phyloP scores from a whole-genome alignment of 2,329 filamentous ascomycete species.

The Acrocalymma vagum region DNA sequence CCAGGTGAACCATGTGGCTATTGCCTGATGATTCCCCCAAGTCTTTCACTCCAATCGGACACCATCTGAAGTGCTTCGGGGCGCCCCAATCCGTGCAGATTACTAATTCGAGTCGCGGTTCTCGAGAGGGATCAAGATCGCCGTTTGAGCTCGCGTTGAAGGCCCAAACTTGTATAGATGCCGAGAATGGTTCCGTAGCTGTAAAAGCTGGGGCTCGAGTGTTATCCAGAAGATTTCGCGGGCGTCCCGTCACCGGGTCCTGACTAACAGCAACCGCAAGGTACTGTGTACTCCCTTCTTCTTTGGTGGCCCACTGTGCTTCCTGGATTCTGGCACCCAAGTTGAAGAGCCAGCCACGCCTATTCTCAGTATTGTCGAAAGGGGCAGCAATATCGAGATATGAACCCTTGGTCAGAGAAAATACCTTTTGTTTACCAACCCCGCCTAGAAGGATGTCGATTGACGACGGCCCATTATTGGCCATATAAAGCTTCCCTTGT shows the following conservation, averaged over 20 bases:
- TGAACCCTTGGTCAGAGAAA: slow-evolving; percentile 52
- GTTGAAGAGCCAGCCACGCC: slow-evolving; percentile 64
- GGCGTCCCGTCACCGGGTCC: slow-evolving; percentile 15
- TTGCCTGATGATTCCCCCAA: slow-evolving; percentile 33
- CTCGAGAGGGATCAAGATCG: slow-evolving; percentile 51
- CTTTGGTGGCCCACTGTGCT: slow-evolving; percentile 54
- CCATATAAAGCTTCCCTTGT: slow-evolving; percentile 54
- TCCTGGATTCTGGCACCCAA: slow-evolving; percentile 63
- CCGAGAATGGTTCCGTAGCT: slow-evolving; percentile 57
- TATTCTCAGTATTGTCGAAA: slow-evolving; percentile 33
- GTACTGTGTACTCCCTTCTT: slow-evolving; percentile 60
- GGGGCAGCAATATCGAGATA: slow-evolving; percentile 55
- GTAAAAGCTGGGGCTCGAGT: slow-evolving; percentile 58
- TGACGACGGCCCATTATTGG: slow-evolving; percentile 34
- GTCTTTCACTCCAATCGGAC: slow-evolving; percentile 53
- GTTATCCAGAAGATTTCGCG: slow-evolving; percentile 40
- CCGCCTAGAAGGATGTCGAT: slow-evolving; percentile 62
- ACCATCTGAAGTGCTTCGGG: slow-evolving; percentile 65
- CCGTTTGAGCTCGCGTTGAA: slow-evolving; percentile 54
- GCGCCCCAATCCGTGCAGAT: slow-evolving; percentile 68
- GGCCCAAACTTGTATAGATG: slow-evolving; percentile 67
- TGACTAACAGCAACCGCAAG: slow-evolving; percentile 58
- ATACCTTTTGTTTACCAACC: slow-evolving; percentile 52
- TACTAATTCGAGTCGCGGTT: slow-evolving; percentile 58
- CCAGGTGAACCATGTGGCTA: slow-evolving; percentile 48